Conservation (phyloP, 306 rosid species). For the Quercus robur region DNA sequence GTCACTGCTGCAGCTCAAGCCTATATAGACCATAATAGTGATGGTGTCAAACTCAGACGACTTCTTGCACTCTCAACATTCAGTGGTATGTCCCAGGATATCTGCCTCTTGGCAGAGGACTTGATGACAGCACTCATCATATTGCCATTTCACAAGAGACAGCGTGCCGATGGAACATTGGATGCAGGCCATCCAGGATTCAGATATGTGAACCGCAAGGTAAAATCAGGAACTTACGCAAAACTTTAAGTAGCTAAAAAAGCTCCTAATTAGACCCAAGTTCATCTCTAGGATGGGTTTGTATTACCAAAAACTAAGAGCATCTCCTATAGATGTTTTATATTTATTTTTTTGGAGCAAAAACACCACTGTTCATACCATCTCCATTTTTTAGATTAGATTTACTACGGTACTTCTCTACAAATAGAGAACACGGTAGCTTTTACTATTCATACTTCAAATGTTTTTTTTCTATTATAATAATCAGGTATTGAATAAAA, state of each 20-base stretch:
- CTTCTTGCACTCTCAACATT: conserved; percentile 56
- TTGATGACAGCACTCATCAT: conserved; percentile 65
- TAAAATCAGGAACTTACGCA: conserved; percentile 14
- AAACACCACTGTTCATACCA: too few species aligned
- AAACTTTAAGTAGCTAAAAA: not conserved
- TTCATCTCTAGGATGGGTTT: too few species aligned
- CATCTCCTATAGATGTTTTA: too few species aligned
- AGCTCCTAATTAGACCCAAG: not conserved
- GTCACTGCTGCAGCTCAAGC: conserved; percentile 52
- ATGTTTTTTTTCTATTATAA: too few species aligned
- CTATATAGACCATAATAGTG: conserved; percentile 37
- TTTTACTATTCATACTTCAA: too few species aligned
- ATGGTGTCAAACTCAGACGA: conserved; percentile 53
- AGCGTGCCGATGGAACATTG: conserved; percentile 47
- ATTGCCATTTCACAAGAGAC: conserved; percentile 79
- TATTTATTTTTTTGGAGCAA: too few species aligned
- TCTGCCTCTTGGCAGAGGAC: conserved; percentile 75
- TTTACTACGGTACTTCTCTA: too few species aligned
- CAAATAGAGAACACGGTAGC: too few species aligned
- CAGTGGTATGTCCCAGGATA: conserved; percentile 57
- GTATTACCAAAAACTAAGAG: too few species aligned
- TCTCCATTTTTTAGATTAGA: too few species aligned
- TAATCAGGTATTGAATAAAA: too few species aligned
- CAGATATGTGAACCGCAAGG: conserved; percentile 84
- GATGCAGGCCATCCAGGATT: conserved; percentile 61